A percentile compares a stretch with the other conserved stretches of the same genome.
phyloP scores from a whole-genome alignment of 2,329 filamentous ascomycete genomes.

The Trichophyton rubrum region DNA sequence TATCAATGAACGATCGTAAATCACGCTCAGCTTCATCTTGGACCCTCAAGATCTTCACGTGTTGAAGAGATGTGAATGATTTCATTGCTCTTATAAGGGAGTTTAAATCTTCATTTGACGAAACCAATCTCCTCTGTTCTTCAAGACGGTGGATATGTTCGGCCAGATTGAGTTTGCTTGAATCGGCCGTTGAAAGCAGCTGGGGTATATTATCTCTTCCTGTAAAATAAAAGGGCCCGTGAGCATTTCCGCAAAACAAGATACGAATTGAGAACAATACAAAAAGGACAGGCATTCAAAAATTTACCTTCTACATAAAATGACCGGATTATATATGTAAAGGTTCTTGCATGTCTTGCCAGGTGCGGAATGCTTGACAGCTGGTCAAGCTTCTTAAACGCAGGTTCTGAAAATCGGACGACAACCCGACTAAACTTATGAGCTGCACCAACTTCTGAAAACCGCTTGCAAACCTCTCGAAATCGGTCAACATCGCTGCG shows the following conservation, averaged over 20 bases:
- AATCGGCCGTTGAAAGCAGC: slow-evolving; percentile 12
- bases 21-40: slow-evolving; percentile 47
- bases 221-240: background rate
- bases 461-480: slow-evolving; percentile 35
- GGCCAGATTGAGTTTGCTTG: slow-evolving; percentile 12
- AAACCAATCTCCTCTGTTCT: slow-evolving; percentile 37
- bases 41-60: slow-evolving; percentile 52
- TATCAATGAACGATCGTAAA: slow-evolving; percentile 41
- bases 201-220: slow-evolving; percentile 13
- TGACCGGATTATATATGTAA: slow-evolving; percentile 44
- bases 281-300: slow-evolving; percentile 5
- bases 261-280: background rate
- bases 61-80: slow-evolving; percentile 48
- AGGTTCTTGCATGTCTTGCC: slow-evolving; percentile 40
- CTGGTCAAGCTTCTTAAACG: slow-evolving; percentile 36
- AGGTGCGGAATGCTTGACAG: slow-evolving; percentile 37
- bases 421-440: slow-evolving; percentile 41
- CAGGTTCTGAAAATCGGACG: slow-evolving; percentile 37
- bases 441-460: slow-evolving; percentile 37
- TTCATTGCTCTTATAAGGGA: slow-evolving; percentile 44
- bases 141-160: slow-evolving; percentile 22
- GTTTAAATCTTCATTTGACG: slow-evolving; percentile 38
- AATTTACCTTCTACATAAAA: slow-evolving; percentile 39
- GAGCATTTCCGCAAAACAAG: background rate
- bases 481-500: slow-evolving; percentile 23